Evolutionary conservation across 2,329 filamentous ascomycete species (phyloP).

Genomic region (Phyllosticta citribraziliensis): DNA sequence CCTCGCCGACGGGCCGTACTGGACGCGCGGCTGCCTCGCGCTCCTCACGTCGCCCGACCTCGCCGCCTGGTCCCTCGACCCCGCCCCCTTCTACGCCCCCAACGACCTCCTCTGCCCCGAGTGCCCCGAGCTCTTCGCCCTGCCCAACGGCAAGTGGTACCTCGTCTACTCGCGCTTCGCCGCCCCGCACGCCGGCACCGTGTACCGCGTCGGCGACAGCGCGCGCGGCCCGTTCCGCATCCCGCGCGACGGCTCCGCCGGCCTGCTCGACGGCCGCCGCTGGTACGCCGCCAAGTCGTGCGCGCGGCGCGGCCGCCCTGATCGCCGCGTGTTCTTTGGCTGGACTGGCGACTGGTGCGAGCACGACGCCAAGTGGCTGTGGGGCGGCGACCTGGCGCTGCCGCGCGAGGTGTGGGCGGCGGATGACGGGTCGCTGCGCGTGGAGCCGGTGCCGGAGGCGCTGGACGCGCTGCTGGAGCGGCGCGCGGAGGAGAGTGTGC

Average conservation of each 20-base stretch:
- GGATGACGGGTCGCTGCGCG: conserved; percentile 17
- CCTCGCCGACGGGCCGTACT: conserved; percentile 23
- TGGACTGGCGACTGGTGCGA: conserved; percentile 28
- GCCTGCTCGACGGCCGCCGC: conserved; percentile 26
- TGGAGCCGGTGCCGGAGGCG: conserved; percentile 13
- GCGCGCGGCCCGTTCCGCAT: conserved; percentile 28
- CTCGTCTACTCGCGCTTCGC: conserved; percentile 17
- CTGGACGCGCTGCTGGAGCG: background rate
- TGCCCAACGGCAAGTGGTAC: conserved; percentile 30
- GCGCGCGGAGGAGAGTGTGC: too few species aligned
- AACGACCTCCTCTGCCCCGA: conserved; percentile 30
- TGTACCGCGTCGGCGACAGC: conserved; percentile 27
- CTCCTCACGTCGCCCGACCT: conserved; percentile 27
- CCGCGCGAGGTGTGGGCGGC: conserved; percentile 24
- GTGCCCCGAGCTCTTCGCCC: conserved; percentile 28
- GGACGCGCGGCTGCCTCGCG: conserved; percentile 29
- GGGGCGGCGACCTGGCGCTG: conserved; percentile 28
- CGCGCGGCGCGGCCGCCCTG: conserved; percentile 17
- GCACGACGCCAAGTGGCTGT: conserved; percentile 28
- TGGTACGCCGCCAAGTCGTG: conserved; percentile 30
- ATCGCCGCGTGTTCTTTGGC: conserved; percentile 25
- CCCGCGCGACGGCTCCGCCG: conserved; percentile 20
- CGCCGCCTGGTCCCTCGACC: conserved; percentile 21
- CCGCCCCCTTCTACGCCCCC: conserved; percentile 25
- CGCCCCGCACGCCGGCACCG: conserved; percentile 27